These are phyloP conservation scores for Cercospora sp. DNA, from an alignment of 2,329 filamentous ascomycete species.

Conservation along the genomic window DNA sequence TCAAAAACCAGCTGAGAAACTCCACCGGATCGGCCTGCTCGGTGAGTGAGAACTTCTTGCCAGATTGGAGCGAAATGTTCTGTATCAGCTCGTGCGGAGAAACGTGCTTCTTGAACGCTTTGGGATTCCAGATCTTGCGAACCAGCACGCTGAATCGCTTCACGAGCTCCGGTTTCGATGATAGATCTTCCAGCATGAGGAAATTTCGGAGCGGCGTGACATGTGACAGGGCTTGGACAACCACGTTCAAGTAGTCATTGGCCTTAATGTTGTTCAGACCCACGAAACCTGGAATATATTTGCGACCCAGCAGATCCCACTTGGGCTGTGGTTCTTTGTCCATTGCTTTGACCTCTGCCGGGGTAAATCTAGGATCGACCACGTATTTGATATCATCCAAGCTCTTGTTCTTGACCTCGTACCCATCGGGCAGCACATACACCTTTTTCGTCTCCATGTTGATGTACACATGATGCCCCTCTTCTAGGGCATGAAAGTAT, in stretches of 20 bases:
- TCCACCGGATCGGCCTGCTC: constrained; percentile 93
- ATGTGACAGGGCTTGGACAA: constrained; percentile 88
- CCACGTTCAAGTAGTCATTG: constrained; percentile 97
- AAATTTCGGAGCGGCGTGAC: constrained; percentile 87
- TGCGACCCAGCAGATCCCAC: constrained; percentile 78
- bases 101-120: constrained; percentile 93
- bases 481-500: constrained; percentile 95
- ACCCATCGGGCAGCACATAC: constrained; percentile 91
- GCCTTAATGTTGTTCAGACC: constrained; percentile 99
- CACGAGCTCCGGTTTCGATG: constrained; percentile 73
- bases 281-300: constrained; percentile 91
- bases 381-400: constrained; percentile 98
- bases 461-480: constrained; percentile 95
- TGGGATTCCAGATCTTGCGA: constrained; percentile 96
- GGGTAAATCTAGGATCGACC: constrained; percentile 83
- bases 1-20: constrained; percentile 95
- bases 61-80: constrained; percentile 85
- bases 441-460: constrained; percentile 93
- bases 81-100: constrained; percentile 96
- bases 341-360: constrained; percentile 74
- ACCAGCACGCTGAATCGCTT: constrained; percentile 86
- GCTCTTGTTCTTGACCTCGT: constrained; percentile 91
- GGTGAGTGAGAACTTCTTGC: constrained; percentile 88
- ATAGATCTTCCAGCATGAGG: constrained; percentile 83
- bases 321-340: constrained; percentile 64